Evolutionary conservation across 2,329 filamentous ascomycete genomes (phyloP).

Genomic region (Erysiphe pulchra): DNA sequence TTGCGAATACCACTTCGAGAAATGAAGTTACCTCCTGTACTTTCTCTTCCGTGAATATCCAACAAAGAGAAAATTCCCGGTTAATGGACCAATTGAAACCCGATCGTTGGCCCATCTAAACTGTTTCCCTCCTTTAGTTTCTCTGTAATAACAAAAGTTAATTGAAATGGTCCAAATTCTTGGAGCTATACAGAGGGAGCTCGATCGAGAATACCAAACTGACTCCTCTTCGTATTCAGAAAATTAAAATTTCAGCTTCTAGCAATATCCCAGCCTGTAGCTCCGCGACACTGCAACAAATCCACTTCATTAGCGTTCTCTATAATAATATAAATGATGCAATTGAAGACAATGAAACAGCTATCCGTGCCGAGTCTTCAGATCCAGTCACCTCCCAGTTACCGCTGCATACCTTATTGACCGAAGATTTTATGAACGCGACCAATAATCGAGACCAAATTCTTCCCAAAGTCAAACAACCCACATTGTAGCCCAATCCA

Average conservation of each 20-base stretch:
- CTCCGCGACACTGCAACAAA: neutral
- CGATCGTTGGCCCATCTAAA: no score
- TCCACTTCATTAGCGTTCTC: neutral
- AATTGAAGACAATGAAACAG: neutral
- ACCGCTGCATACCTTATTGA: neutral
- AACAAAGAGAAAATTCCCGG: no score
- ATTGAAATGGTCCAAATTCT: neutral
- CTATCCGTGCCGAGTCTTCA: neutral
- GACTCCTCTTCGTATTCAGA: neutral
- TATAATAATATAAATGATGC: neutral
- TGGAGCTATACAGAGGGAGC: neutral
- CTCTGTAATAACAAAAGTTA: no score
- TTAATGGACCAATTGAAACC: no score
- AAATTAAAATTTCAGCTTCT: neutral
- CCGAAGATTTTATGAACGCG: neutral
- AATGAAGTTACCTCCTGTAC: no score
- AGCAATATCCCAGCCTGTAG: neutral
- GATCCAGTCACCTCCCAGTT: neutral
- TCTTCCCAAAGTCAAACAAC: neutral
- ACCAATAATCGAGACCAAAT: neutral
- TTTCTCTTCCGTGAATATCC: no score
- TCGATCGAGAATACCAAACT: neutral
- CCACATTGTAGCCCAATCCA: neutral
- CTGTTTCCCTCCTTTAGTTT: no score
- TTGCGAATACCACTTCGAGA: no score